Base-by-base conservation (phyloP, 1,139 yeast species). In the Sugiyamaella grinbergsii region DNA sequence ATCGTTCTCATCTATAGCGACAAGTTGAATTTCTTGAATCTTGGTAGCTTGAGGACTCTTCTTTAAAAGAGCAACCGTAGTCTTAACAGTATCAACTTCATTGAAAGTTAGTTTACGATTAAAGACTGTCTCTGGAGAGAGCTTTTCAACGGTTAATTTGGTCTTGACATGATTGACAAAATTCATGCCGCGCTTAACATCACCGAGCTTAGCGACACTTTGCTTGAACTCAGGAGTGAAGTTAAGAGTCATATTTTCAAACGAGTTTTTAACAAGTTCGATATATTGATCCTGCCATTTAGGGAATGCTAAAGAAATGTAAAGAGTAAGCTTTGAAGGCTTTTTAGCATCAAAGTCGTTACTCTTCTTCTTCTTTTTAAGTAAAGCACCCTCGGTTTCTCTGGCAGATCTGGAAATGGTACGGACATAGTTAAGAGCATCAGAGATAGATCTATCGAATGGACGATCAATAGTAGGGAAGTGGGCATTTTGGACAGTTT, bases 121-220 rank as follows among this genome's bases (percentile, higher is more conserved):
- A 75, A 93, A 89, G 28, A 94, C 96, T 49, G 80, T 78, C 51
- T 79, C 80, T 15, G 95, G 83, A 31, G 83, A 73, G 50, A 70
- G 75, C 48, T 73, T 74, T 18, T 67, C 68, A 29, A 63, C 56
- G 15, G 75, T 68, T 61, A 93, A 77, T 72, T 96, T 83, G 66
- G 83, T 86, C 71, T 93, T 89, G 69, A 93, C 75, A 59, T 81
- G 75, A 57, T 93, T 83, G 58, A 93, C 91, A 70, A 91, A 93
- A 54, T 98, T 98, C 98, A 94, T 93, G 56, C 96, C 98, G 62
- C 95, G 83, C 78, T 90, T 90, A 85, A 91, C 72, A 52, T 73
- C 75, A 22, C 75, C 76, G 11, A 71, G 60, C 59, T 69, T 67
- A 49, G 71, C 62, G 18, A 70, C 73, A 50, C 62, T 55, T 55